These are phyloP conservation scores for Knufia petricola DNA, from an alignment of 2,329 filamentous ascomycete genomes.

Conservation along the genomic window DNA sequence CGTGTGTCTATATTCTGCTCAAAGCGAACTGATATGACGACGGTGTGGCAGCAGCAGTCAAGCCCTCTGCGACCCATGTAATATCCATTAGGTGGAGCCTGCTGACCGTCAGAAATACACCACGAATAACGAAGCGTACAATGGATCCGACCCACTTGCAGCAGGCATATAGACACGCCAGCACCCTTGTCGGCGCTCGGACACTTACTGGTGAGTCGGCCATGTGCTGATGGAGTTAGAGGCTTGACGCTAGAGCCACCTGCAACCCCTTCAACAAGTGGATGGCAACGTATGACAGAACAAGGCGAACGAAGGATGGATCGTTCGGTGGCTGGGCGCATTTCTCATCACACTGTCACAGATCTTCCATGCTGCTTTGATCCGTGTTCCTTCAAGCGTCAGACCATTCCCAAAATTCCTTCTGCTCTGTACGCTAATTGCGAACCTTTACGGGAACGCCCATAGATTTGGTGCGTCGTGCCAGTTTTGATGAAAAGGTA, in stretches of 20 bases:
- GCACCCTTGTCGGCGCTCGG: slow-evolving; percentile 9
- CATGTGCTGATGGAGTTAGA: slow-evolving; percentile 19
- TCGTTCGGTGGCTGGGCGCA: slow-evolving; percentile 23
- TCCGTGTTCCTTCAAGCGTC: slow-evolving; percentile 20
- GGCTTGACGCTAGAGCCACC: slow-evolving; percentile 19
- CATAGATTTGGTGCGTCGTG: not conserved
- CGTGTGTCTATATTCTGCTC: slow-evolving; percentile 11
- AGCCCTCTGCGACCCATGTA: not conserved
- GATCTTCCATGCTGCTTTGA: slow-evolving; percentile 13
- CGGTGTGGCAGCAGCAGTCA: not conserved
- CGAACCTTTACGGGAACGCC: slow-evolving; percentile 4
- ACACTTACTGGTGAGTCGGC: slow-evolving; percentile 19
- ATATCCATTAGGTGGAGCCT: slow-evolving; percentile 1
- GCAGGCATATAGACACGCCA: slow-evolving; percentile 4
- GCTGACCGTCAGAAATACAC: slow-evolving; percentile 7
- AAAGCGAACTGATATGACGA: slow-evolving; percentile 10
- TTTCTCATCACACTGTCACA: slow-evolving; percentile 20
- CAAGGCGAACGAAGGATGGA: slow-evolving; percentile 15
- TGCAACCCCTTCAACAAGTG: slow-evolving; percentile 15
- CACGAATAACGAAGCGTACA: slow-evolving; percentile 4
- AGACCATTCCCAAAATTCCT: slow-evolving; percentile 7
- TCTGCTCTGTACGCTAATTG: not conserved
- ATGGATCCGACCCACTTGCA: slow-evolving; percentile 1
- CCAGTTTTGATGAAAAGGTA: not conserved
- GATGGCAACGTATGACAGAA: slow-evolving; percentile 17